phyloP scores from a whole-genome alignment of 2,329 filamentous ascomycete species.

The Ophiostoma ulmi region DNA sequence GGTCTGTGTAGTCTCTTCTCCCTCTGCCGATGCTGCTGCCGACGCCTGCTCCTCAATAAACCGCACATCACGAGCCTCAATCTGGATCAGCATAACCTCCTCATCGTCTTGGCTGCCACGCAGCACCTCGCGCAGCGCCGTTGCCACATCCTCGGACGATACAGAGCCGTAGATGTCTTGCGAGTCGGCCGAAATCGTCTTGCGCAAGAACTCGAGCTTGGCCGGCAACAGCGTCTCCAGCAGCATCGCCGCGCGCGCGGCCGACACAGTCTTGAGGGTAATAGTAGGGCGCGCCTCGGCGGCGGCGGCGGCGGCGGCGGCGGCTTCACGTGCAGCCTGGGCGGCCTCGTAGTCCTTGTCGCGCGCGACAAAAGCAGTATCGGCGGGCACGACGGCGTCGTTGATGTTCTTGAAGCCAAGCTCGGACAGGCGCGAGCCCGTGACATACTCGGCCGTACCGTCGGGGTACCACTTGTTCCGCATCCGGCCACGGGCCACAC shows the following conservation, averaged over 20 bases:
- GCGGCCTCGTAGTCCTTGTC: not conserved
- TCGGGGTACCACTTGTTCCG: constrained; percentile 36
- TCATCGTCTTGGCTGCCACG: constrained; percentile 30
- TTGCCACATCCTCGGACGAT: constrained; percentile 37
- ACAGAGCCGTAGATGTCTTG: constrained; percentile 42
- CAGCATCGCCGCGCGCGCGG: constrained; percentile 36
- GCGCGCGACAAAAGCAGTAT: constrained; percentile 29
- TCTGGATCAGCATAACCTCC: constrained; percentile 28
- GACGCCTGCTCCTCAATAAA: constrained; percentile 28
- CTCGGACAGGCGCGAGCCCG: constrained; percentile 31
- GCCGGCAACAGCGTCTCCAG: constrained; percentile 36
- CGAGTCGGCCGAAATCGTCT: constrained; percentile 32
- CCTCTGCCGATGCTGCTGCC: not conserved
- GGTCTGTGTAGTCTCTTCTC: constrained; percentile 25
- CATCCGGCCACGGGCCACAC: constrained; percentile 36
- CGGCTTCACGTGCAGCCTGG: not conserved
- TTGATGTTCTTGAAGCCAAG: constrained; percentile 30
- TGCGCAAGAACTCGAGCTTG: constrained; percentile 38
- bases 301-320: not conserved
- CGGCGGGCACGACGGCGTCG: constrained; percentile 33
- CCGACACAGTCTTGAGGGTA: constrained; percentile 29
- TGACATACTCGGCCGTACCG: constrained; percentile 38
- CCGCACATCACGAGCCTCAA: constrained; percentile 36
- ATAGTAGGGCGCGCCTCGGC: not conserved
- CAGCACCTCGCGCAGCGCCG: constrained; percentile 35